phyloP scores from a whole-genome alignment of 768 basidiomycete species.

The Xerocomellus intermedius region DNA sequence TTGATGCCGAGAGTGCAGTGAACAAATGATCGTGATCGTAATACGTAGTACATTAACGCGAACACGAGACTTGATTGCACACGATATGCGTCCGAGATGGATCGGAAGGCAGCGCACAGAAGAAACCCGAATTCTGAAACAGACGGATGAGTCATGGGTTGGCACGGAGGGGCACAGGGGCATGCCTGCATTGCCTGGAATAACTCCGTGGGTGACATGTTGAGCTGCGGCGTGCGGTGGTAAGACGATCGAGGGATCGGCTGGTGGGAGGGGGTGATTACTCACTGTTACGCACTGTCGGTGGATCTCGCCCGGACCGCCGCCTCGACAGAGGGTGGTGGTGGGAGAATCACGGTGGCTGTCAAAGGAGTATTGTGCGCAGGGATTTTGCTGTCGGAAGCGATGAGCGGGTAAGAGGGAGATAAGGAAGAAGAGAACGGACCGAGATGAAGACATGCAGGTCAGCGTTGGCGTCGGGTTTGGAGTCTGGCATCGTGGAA shows the following conservation, averaged over 20 bases:
- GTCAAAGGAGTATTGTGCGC: constrained; percentile 59
- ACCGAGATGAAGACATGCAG: constrained; percentile 46
- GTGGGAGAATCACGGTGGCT: constrained; percentile 54
- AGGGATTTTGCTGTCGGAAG: constrained; percentile 29
- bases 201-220: constrained; percentile 59
- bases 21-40: constrained; percentile 26
- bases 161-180: constrained; percentile 1
- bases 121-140: constrained; percentile 61
- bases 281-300: constrained; percentile 58
- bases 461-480: constrained; percentile 28
- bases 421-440: constrained; percentile 9
- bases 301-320: constrained; percentile 31
- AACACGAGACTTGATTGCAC: constrained; percentile 61
- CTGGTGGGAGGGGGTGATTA: constrained; percentile 4
- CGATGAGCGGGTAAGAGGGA: background rate
- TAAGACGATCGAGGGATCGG: constrained; percentile 12
- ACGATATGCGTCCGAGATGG: constrained; percentile 65
- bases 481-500: constrained; percentile 18
- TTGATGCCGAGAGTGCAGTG: constrained; percentile 40
- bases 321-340: constrained; percentile 59
- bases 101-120: constrained; percentile 66
- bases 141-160: constrained; percentile 5
- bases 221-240: constrained; percentile 41
- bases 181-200: constrained; percentile 74
- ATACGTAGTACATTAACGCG: constrained; percentile 22